Evolutionary conservation across 192 early-diverging fungal species (phyloP), one percentile per base, ranked within the genome.

Genomic region (Linnemannia elongata): DNA sequence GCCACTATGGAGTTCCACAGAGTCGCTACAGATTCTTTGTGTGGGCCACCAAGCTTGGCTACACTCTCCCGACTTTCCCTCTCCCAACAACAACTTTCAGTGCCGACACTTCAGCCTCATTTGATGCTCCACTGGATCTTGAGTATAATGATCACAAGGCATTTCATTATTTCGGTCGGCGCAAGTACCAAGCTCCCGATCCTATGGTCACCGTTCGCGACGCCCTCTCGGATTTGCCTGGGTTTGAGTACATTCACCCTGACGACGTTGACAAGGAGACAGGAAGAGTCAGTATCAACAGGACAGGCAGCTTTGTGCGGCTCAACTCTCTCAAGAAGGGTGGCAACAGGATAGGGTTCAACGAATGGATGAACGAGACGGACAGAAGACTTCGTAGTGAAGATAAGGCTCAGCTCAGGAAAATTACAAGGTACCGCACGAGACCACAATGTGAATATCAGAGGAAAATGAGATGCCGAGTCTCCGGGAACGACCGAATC

Each of bases 201-300:
- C 90, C 89, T 41, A 78, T 82, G 9, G 88, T 94, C 47, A 91
- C 94, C 0, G 91, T 95, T 24, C 88, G 91, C 39, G 94, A 95
- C 72, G 91, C 94, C 3, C 92, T 94, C 44, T 89, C 88, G n/a
- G 94, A 95, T 76, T 86, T 95, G 41, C 94, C 94, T 45, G 92
- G 87, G 57, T 95, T 94, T 63, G 94, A 95, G 77, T 94, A 89
- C 76, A 75, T 88, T 42, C 91, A 94, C 60, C 92, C 93, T n/a
- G 83, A 91, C 63, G 35, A 52, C 22, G 68, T 88, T 22, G 92
- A 93, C 57, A 82, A 88, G 5, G 89, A 88, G 5, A 74, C 83
- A 3, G 87, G 88, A 30, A 27, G 52, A 49, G 83, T 82, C 15
- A 47, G 78, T 75, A 79, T 82, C 79, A 24, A 35, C 18, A 54